Evolutionary conservation across 257 asterid genomes (phyloP).

Genomic region (Solanum piurae): DNA sequence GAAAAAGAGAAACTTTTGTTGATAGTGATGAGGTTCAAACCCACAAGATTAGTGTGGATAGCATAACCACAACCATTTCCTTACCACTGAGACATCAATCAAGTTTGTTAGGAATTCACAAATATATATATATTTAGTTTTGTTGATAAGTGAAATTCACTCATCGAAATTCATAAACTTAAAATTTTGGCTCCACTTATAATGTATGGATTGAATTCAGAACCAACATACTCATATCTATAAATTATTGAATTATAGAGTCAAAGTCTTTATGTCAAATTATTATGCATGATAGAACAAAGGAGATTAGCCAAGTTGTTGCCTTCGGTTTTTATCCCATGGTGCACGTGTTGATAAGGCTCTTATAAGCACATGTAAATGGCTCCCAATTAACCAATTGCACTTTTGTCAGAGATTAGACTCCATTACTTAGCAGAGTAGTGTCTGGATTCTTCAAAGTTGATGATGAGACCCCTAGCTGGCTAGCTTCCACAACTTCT

Average conservation of each 20-base stretch:
- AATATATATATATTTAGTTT: no score
- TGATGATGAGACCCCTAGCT: neutral
- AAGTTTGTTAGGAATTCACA: no score
- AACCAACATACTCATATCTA: no score
- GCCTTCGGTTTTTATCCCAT: neutral
- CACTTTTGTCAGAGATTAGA: neutral
- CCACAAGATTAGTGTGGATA: no score
- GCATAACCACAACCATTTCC: no score
- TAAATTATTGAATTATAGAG: neutral
- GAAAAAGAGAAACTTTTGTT: no score
- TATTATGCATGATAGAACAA: neutral
- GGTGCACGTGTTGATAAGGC: conserved; percentile 20
- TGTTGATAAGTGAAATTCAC: neutral
- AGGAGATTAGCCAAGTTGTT: neutral
- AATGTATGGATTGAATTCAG: no score
- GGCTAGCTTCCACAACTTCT: neutral
- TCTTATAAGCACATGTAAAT: conserved; percentile 24
- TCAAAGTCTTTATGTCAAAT: neutral
- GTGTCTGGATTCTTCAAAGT: neutral
- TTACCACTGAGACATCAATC: no score
- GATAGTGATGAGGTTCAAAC: no score
- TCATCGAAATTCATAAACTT: neutral
- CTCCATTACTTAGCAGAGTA: neutral
- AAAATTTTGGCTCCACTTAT: neutral
- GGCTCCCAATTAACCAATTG: conserved; percentile 1